Evolutionary conservation across 805 yeast species (phyloP).

Genomic region (Saccharomycopsis oosterbeekiorum): DNA sequence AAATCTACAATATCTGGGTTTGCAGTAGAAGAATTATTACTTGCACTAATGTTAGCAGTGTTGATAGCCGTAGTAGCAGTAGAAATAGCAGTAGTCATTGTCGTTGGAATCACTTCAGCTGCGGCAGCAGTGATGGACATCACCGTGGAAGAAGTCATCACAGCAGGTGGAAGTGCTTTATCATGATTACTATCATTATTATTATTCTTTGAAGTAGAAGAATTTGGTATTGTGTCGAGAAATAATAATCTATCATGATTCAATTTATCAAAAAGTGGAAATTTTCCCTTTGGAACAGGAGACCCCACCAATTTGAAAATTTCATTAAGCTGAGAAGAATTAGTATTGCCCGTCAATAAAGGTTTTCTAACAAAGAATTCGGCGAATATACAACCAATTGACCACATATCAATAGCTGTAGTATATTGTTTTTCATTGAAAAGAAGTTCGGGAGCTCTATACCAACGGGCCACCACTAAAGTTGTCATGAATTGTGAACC

Average conservation of each 20-base stretch:
- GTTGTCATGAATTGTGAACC: conserved; percentile 37
- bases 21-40: not conserved
- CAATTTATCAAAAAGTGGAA: conserved; percentile 16
- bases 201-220: not conserved
- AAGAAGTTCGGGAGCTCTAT: conserved; percentile 88
- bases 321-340: conserved; percentile 75
- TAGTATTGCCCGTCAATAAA: conserved; percentile 75
- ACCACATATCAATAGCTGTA: conserved; percentile 97
- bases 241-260: conserved; percentile 7
- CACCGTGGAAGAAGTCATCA: not conserved
- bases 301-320: conserved; percentile 79
- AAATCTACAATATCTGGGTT: conserved; percentile 5
- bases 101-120: not conserved
- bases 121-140: not conserved
- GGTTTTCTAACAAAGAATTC: conserved; percentile 80
- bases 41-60: not conserved
- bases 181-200: not conserved
- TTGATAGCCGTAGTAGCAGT: not conserved
- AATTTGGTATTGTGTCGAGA: conserved; percentile 4
- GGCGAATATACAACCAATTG: conserved; percentile 90
- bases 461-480: conserved; percentile 95
- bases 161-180: not conserved
- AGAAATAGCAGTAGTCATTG: not conserved
- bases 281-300: conserved; percentile 34
- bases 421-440: conserved; percentile 81